Evolutionary conservation across 352 stramenopile species (phyloP), one percentile per base, ranked within the genome.

Genomic region (Halophytophthora batemanensis): DNA sequence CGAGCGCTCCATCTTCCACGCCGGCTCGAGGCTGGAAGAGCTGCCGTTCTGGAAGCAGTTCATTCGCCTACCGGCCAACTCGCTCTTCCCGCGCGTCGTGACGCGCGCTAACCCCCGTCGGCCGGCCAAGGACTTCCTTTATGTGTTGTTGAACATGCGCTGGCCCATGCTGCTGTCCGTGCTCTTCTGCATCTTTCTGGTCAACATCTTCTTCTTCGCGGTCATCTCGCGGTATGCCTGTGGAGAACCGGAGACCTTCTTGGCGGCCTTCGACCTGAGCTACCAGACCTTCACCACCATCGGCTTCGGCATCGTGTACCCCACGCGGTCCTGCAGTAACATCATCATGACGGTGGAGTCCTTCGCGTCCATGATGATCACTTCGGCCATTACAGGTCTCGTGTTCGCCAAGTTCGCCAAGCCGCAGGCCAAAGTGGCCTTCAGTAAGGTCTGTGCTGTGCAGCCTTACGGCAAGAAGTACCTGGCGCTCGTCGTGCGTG

Each of bases 251-350:
- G 64, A 59, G 17, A 53, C 54, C 21, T 82, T 87, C 36, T 70
- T 86, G n/a, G 66, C 76, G 29, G 66, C 76, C 2, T 87, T 89
- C 42, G 72, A 88, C 47, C 40, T 91, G 33, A 90, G 76, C 42
- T 93, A 93, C 55, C 82, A 93, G 60, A 90, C 82, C 2, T 93
- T 91, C 52, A 90, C 78, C 13, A 93, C 82, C 6, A 91, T 93
- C 55, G 82, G 82, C 35, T 93, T 90, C 53, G 82, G 82, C 18
- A 59, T 90, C 18, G 73, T 91, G 23, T 91, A 86, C 64, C 79
- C 82, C 6, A 69, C 61, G 17, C 56, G 62, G 28, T 82, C 70
- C 15, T 93, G 82, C 59, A 71, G 68, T 21, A 93, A 93, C 39
- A 28, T 87, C 15, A 68, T 71, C 13, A 91, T 87, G 54, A 71